Evolutionary conservation across 768 basidiomycete genomes (phyloP).

Genomic region (Filobasidium floriforme): DNA sequence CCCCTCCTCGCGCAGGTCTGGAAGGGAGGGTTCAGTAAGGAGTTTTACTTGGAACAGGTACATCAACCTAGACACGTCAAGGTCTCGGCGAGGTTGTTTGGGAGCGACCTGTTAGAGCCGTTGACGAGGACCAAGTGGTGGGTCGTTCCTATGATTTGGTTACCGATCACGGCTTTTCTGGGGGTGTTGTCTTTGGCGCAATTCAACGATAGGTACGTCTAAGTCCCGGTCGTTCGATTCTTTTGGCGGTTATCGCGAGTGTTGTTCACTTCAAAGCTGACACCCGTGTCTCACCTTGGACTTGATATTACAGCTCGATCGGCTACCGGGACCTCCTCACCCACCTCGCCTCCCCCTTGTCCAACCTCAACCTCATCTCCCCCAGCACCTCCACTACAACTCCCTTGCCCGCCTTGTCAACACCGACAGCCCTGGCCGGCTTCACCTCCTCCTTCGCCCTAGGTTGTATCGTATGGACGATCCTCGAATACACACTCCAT

Average conservation of each 20-base stretch:
- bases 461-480: slow-evolving; percentile 87
- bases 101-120: slow-evolving; percentile 71
- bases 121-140: slow-evolving; percentile 87
- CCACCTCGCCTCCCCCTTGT: slow-evolving; percentile 24
- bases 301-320: slow-evolving; percentile 25
- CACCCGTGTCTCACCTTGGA: background rate
- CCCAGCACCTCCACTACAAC: slow-evolving; percentile 44
- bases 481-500: slow-evolving; percentile 86
- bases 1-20: slow-evolving; percentile 79
- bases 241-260: too few relatives aligned
- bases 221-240: too few relatives aligned
- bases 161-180: slow-evolving; percentile 73
- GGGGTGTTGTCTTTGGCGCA: slow-evolving; percentile 67
- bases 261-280: too few relatives aligned
- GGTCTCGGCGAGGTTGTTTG: slow-evolving; percentile 80
- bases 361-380: slow-evolving; percentile 44
- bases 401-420: slow-evolving; percentile 47
- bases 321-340: slow-evolving; percentile 29
- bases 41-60: slow-evolving; percentile 90
- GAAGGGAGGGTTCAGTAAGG: slow-evolving; percentile 83
- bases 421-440: slow-evolving; percentile 50
- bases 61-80: slow-evolving; percentile 88
- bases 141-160: slow-evolving; percentile 84
- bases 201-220: slow-evolving; percentile 53
- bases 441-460: slow-evolving; percentile 59